Conservation (phyloP, 2,329 filamentous ascomycete genomes). For the Hysterium pulicare region DNA sequence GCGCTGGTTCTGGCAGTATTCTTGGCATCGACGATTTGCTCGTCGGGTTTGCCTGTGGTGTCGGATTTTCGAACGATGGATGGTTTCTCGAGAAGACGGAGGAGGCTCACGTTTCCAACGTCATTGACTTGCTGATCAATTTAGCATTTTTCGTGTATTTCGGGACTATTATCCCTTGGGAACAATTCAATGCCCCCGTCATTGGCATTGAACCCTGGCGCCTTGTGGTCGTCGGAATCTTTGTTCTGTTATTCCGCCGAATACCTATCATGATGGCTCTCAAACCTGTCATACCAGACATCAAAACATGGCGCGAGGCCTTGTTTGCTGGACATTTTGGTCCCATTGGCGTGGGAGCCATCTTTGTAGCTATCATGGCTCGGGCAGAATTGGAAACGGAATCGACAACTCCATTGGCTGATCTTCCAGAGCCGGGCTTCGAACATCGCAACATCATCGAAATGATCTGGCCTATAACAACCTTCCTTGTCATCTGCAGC, state of each 20-base stretch:
- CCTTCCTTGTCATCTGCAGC: conserved; percentile 89
- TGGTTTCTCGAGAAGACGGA: conserved; percentile 99
- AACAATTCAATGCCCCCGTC: conserved; percentile 71
- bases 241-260: conserved; percentile 92
- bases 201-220: conserved; percentile 83
- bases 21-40: conserved; percentile 90
- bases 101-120: conserved; percentile 97
- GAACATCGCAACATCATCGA: conserved; percentile 70
- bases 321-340: conserved; percentile 97
- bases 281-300: conserved; percentile 90
- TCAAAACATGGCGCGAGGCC: conserved; percentile 97
- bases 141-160: conserved; percentile 98
- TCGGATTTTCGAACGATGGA: conserved; percentile 98
- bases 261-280: conserved; percentile 90
- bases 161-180: conserved; percentile 95
- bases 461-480: conserved; percentile 92
- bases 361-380: conserved; percentile 91
- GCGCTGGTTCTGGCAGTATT: conserved; percentile 87
- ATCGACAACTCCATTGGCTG: conserved; percentile 68
- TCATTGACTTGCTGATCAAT: conserved; percentile 95
- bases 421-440: conserved; percentile 55
- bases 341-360: conserved; percentile 93
- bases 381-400: conserved; percentile 84
- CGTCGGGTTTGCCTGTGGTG: conserved; percentile 89
- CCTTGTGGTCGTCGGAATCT: conserved; percentile 85